Evolutionary conservation across 129 eudicot genomes (phyloP), one percentile per base, ranked within the genome.

Genomic region (Artemisia annua): DNA sequence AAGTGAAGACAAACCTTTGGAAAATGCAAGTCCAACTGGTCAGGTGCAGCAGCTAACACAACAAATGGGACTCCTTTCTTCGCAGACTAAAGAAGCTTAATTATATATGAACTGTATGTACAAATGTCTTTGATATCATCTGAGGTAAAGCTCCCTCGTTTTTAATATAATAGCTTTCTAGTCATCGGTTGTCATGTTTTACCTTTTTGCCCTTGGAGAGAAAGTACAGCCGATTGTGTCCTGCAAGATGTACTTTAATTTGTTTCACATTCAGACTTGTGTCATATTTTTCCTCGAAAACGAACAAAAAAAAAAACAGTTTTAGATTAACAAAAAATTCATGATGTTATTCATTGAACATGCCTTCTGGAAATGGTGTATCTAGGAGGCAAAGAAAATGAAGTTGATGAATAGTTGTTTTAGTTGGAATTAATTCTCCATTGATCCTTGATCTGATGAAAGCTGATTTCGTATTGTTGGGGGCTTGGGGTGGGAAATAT

Each of bases 51-150:
- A 39, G 46, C 46, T 39, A 7, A 39, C 46, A 39, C 49, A 87
- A 72, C 94, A 90, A 82, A 83, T 90, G 91, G 97, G 85, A 7
- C 87, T 83, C 57, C 91, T 90, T 62, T 75, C 85, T 10, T 83
- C 97, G 9, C 83, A 79, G 50, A 71, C 48, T 44, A 60, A 64
- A 28, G 48, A 49, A 59, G 78, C 26, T 35, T 54, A 46, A 70
- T 20, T 43, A 73, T 71, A 55, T 48, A 30, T 55, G 3, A 75
- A 66, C 13, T 64, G 35, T 54, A 64, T 75, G 73, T 75, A 75
- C 73, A 75, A 75, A 75, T 75, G 57, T 75, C 2, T 53, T 54
- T 75, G 65, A 39, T 54, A 39, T 39, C 46, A 39, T 39, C 46
- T 39, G 46, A 39, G 46, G 46, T 39, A 39, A 39, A 56, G 57